Evolutionary conservation across 208 protist species (phyloP).

Genomic region (Blastocrithidia nonstop): DNA sequence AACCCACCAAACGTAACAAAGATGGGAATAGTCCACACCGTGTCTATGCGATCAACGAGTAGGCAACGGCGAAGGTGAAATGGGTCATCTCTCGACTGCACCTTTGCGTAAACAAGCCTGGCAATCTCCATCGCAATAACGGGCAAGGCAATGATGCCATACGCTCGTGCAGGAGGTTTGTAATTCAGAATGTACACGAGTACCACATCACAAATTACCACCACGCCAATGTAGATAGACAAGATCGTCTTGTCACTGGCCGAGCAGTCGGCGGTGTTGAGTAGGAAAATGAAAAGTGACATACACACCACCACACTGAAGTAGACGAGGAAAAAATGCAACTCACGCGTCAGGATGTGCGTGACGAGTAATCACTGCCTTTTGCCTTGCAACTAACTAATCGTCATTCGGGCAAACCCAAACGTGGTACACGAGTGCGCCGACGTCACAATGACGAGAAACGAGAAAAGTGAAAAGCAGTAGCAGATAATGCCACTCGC

Average conservation of each 20-base stretch:
- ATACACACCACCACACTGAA: conserved; percentile 8
- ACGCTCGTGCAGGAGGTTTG: conserved; percentile 10
- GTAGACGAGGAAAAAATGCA: conserved; percentile 11
- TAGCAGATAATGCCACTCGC: conserved; percentile 16
- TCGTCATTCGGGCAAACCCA: conserved; percentile 43
- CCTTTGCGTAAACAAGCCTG: conserved; percentile 11
- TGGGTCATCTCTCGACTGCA: not conserved
- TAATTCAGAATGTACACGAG: conserved; percentile 16
- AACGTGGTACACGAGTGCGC: conserved; percentile 52
- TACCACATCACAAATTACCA: conserved; percentile 10
- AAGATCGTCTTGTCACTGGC: conserved; percentile 10
- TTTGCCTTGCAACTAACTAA: conserved; percentile 5
- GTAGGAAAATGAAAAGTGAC: conserved; percentile 17
- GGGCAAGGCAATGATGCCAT: conserved; percentile 16
- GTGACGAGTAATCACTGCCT: conserved; percentile 4
- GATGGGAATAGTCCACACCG: conserved; percentile 12
- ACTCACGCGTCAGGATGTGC: conserved; percentile 8
- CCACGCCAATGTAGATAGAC: conserved; percentile 16
- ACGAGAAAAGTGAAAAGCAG: conserved; percentile 35
- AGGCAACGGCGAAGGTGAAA: conserved; percentile 8
- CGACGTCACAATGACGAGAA: conserved; percentile 28
- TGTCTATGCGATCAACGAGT: conserved; percentile 11
- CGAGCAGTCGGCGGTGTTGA: conserved; percentile 16
- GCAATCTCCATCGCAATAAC: conserved; percentile 19
- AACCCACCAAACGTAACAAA: conserved; percentile 24